phyloP scores from a whole-genome alignment of 306 rosid genomes.

The Carpinus fangiana region DNA sequence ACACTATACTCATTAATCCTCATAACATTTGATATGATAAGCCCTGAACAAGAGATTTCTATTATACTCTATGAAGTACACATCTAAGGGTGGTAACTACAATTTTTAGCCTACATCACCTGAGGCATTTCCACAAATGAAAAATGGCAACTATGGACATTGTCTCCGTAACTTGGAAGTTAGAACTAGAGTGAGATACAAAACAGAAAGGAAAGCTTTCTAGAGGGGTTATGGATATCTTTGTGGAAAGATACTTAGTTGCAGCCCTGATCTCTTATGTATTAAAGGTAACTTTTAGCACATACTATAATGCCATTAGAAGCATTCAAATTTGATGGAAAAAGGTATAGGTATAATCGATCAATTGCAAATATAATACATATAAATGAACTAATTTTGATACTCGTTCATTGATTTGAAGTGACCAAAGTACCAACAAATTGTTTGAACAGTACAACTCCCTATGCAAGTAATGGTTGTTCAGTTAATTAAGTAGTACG shows the following conservation, averaged over 20 bases:
- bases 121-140: background rate
- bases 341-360: background rate
- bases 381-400: background rate
- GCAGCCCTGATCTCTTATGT: background rate
- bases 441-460: background rate
- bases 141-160: background rate
- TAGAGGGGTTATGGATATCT: background rate
- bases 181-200: background rate
- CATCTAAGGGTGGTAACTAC: background rate
- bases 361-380: background rate
- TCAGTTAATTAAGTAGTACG: background rate
- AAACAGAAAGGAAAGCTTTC: background rate
- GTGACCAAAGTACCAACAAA: background rate
- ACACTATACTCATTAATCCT: background rate
- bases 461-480: background rate
- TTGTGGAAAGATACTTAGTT: background rate
- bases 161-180: background rate
- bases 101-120: background rate
- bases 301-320: background rate
- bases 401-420: background rate
- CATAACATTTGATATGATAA: background rate
- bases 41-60: background rate
- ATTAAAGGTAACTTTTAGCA: background rate
- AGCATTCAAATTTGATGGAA: background rate
- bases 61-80: background rate